Percentiles rank a stretch among this genome's conserved stretches.
These are phyloP conservation scores for Verticillium zaregamsianum DNA, from an alignment of 2,329 filamentous ascomycete species.

Conservation along the genomic window DNA sequence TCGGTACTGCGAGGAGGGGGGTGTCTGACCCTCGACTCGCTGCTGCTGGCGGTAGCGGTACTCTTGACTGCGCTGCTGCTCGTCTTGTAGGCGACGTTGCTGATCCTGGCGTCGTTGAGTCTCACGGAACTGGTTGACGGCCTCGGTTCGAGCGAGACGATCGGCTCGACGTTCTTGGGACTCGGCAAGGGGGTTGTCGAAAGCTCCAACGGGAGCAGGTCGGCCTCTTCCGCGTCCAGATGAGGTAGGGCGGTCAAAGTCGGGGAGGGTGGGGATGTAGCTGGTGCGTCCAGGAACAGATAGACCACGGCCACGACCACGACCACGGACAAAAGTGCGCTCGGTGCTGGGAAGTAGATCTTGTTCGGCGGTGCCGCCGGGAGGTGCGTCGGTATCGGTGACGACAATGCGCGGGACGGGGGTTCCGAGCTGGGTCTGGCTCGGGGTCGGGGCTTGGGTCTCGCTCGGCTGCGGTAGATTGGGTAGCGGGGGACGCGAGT, in stretches of 20 bases:
- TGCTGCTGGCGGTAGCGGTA: not conserved
- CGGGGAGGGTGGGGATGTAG: slow-evolving; percentile 5
- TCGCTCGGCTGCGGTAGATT: not conserved
- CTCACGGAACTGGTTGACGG: not conserved
- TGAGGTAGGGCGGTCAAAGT: not conserved
- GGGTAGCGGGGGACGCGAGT: not conserved
- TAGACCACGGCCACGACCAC: slow-evolving; percentile 5
- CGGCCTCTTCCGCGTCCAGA: slow-evolving; percentile 3
- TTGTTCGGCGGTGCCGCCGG: not conserved
- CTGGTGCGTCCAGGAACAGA: slow-evolving; percentile 6
- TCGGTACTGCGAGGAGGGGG: not conserved
- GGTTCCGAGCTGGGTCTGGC: not conserved
- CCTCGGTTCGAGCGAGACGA: not conserved
- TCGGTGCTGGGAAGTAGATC: not conserved
- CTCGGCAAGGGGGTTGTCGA: slow-evolving; percentile 7
- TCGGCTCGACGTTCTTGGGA: not conserved
- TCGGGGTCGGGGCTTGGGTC: not conserved
- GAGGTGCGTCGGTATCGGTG: not conserved
- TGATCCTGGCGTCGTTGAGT: not conserved
- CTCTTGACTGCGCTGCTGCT: not conserved
- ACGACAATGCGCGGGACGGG: not conserved
- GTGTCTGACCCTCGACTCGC: not conserved
- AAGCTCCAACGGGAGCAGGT: slow-evolving; percentile 10
- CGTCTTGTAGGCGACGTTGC: not conserved
- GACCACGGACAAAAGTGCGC: not conserved